A percentile compares a stretch with the other conserved stretches of the same genome.
Evolutionary conservation across 1,284 basidiomycete genomes (phyloP).

Genomic region (Microbotryomycetes sp.): DNA sequence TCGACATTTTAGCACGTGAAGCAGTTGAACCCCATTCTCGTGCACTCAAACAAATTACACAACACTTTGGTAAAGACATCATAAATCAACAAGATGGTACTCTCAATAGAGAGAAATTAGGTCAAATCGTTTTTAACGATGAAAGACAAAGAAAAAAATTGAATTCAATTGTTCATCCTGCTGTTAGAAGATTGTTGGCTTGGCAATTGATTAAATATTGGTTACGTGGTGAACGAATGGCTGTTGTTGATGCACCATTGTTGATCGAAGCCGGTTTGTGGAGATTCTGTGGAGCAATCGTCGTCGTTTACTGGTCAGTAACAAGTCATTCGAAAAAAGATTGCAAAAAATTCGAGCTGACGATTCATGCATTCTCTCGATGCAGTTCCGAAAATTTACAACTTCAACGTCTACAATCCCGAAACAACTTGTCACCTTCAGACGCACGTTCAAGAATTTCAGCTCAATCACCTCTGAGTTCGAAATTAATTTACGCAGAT

Average conservation of each 20-base stretch:
- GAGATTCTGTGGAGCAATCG: conserved; percentile 73
- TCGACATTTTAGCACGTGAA: conserved; percentile 80
- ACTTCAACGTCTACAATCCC: conserved; percentile 57
- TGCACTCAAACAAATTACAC: conserved; percentile 61
- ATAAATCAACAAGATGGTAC: conserved; percentile 58
- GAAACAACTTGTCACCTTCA: conserved; percentile 48
- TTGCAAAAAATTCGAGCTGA: background rate
- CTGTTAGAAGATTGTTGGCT: conserved; percentile 55
- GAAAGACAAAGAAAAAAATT: conserved; percentile 62
- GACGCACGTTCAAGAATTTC: conserved; percentile 65
- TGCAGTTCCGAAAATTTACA: conserved; percentile 66
- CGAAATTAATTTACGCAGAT: conserved; percentile 79
- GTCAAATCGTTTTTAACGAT: conserved; percentile 77
- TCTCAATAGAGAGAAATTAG: conserved; percentile 77
- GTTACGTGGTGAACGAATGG: conserved; percentile 68
- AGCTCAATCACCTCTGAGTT: conserved; percentile 70
- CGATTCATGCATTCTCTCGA: background rate
- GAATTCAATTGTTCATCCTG: conserved; percentile 84
- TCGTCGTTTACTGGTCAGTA: conserved; percentile 81
- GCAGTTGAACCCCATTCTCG: conserved; percentile 80
- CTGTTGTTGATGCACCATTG: conserved; percentile 87
- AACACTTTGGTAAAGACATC: conserved; percentile 63
- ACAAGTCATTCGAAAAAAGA: background rate
- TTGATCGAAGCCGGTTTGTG: conserved; percentile 84
- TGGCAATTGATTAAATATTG: conserved; percentile 64